Percentiles rank a stretch among this genome's conserved stretches.
Conservation (phyloP, 2,329 filamentous ascomycete species). For the Diaporthe sp. region DNA sequence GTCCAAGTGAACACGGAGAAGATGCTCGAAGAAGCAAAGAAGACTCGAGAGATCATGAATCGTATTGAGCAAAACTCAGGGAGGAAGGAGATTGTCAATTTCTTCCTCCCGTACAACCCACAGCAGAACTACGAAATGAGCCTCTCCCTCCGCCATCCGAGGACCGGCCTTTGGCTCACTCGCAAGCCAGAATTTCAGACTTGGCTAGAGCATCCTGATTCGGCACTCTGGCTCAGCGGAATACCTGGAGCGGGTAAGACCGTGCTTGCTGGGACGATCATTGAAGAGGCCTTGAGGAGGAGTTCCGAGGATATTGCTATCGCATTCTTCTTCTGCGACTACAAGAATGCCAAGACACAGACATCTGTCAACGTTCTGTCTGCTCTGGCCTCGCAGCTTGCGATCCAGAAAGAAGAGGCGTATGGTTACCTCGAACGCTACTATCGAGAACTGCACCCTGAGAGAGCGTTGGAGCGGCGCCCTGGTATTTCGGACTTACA, state of each 20-base stretch:
- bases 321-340: constrained; percentile 52
- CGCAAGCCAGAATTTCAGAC: constrained; percentile 40
- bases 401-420: constrained; percentile 47
- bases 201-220: constrained; percentile 43
- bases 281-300: constrained; percentile 43
- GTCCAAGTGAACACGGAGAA: constrained; percentile 11
- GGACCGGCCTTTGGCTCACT: constrained; percentile 46
- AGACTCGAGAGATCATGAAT: constrained; percentile 42
- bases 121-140: constrained; percentile 45
- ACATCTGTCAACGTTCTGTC: constrained; percentile 46
- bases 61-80: constrained; percentile 42
- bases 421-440: constrained; percentile 44
- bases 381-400: constrained; percentile 49
- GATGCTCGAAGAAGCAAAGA: constrained; percentile 26
- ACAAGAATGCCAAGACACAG: constrained; percentile 45
- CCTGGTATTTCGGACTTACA: not conserved
- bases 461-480: not conserved
- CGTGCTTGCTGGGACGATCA: constrained; percentile 46
- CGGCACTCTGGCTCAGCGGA: constrained; percentile 47
- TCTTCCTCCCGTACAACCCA: constrained; percentile 46
- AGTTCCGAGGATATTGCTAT: constrained; percentile 38
- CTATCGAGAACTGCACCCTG: constrained; percentile 42
- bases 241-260: constrained; percentile 50
- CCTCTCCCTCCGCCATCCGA: constrained; percentile 44
- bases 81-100: constrained; percentile 41